Evolutionary conservation across 2,329 filamentous ascomycete genomes (phyloP), one percentile per base, ranked within the genome.

Genomic region (Dendrostoma leiphaemia): DNA sequence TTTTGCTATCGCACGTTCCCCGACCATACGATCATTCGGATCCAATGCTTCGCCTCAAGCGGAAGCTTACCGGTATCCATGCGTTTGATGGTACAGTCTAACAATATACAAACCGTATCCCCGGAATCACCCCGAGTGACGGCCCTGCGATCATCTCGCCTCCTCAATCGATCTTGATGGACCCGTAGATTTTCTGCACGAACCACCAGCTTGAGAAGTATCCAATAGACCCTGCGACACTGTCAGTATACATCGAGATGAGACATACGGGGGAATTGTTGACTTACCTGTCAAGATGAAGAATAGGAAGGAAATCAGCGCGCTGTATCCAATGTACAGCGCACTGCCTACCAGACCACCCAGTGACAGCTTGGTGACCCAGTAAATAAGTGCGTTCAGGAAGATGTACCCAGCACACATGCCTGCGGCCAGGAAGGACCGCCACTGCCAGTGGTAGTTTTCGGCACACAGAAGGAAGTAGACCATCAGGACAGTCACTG

Each of bases 371-470:
- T 93, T 91, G 64, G 89, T 92, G 32, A 91, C 75, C 82, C 94
- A 94, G 74, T 97, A 97, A 50, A 97, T 79, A 62, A 99, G 73
- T 50, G 91, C 92, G 70, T 96, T 95, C 35, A 89, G 74, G 71
- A 97, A 97, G 43, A 99, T 91, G 68, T 97, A 99, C 13, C 83
- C 83, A 1, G 92, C 92, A 49, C 89, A 95, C 67, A 91, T 93
- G 55, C 94, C 94, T 1, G 91, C 91, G 2, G 91, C 93, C 56
- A 91, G 81, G 76, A 99, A 99, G 6, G 91, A 87, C 49, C 94
- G 85, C 94, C 94, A 99, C 65, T 97, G 94, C 94, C 94, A 99
- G 70, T 96, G 89, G 74, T 99, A 99, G 73, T 99, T 94, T 74
- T 99, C 94, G 0, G 90, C 86, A 68, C 93, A 97, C 13, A 99